Evolutionary conservation across 2,329 filamentous ascomycete species (phyloP).

Genomic region (Grosmannia huntii): DNA sequence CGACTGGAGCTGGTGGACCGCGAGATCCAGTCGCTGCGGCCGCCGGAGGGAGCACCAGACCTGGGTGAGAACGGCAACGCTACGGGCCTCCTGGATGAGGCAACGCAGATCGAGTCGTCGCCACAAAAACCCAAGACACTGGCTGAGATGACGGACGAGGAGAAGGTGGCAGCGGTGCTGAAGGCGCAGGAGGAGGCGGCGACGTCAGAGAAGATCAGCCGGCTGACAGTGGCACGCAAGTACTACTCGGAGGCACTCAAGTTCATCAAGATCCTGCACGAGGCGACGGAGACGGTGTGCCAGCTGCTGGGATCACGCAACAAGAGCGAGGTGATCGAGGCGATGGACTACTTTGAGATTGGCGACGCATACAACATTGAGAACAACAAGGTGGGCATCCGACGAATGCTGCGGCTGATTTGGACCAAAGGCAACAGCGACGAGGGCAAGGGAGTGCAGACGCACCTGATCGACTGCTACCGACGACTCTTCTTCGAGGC

Average conservation of each 20-base stretch:
- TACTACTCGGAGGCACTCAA: conserved; percentile 89
- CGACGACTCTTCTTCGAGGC: conserved; percentile 92
- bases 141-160: conserved; percentile 60
- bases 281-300: conserved; percentile 66
- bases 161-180: conserved; percentile 58
- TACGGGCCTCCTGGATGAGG: conserved; percentile 71
- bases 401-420: conserved; percentile 90
- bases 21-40: conserved; percentile 70
- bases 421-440: conserved; percentile 99
- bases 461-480: conserved; percentile 94
- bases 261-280: conserved; percentile 85
- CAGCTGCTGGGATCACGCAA: conserved; percentile 89
- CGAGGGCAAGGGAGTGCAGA: conserved; percentile 95
- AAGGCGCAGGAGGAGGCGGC: conserved; percentile 80
- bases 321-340: conserved; percentile 97
- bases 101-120: conserved; percentile 64
- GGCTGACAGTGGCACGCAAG: conserved; percentile 73
- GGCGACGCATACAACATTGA: conserved; percentile 94
- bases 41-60: conserved; percentile 60
- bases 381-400: conserved; percentile 81
- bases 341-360: conserved; percentile 96
- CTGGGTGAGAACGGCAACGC: conserved; percentile 60
- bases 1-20: conserved; percentile 71
- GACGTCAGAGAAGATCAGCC: conserved; percentile 76
- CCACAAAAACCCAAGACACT: conserved; percentile 46